Conservation (phyloP, 2,329 filamentous ascomycete genomes). For the Fusarium sp. region DNA sequence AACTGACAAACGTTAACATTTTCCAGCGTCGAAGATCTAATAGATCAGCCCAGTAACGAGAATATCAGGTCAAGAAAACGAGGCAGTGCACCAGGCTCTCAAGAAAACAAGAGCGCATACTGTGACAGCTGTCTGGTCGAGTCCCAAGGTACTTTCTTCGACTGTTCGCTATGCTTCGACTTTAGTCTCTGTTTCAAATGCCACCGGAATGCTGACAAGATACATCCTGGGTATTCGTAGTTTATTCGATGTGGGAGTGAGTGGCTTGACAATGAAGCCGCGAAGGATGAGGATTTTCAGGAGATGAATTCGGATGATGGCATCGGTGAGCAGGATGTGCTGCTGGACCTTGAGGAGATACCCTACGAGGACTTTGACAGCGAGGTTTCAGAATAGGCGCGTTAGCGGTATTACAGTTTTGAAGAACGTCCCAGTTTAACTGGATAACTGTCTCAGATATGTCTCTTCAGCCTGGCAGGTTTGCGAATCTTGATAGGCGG, state of each 20-base stretch:
- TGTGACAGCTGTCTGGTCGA: neutral
- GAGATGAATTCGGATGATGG: neutral
- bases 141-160: neutral
- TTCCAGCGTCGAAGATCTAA: neutral
- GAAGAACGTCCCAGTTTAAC: fast-evolving
- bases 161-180: neutral
- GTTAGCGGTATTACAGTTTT: fast-evolving
- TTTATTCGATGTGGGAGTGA: neutral
- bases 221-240: neutral
- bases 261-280: neutral
- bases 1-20: fast-evolving
- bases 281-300: neutral
- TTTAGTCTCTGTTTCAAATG: neutral
- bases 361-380: neutral
- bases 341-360: neutral
- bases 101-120: neutral
- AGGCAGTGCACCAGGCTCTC: fast-evolving
- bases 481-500: no score
- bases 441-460: fast-evolving
- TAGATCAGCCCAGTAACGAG: neutral
- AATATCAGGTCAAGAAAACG: neutral
- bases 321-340: neutral
- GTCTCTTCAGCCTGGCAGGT: neutral
- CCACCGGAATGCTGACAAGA: fast-evolving
- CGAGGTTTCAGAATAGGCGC: neutral